Base-by-base conservation (phyloP, 1,284 basidiomycete species). In the Hemileia vastatrix region DNA sequence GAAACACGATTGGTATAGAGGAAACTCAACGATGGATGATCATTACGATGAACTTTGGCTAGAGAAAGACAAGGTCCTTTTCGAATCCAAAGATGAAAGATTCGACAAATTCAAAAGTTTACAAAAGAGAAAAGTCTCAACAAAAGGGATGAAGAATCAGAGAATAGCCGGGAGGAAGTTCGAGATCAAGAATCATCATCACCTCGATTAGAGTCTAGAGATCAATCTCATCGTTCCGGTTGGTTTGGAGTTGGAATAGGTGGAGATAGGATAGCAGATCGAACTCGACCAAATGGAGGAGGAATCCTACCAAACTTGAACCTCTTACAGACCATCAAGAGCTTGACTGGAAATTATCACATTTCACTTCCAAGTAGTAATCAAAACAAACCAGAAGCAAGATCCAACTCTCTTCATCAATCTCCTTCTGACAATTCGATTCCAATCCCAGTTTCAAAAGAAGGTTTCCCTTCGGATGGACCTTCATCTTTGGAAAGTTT, bases 1-100 rank as follows among this genome's bases (percentile, higher is more conserved):
- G 65, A 5, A 88, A 84, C 52, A 82, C 85, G 51, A 64, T n/a
- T n/a, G n/a, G n/a, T n/a, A 27, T 27, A 27, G 27, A 27, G 27
- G 27, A 27, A 27, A 27, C 27, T 27, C 27, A 27, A 27, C 27
- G 27, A 27, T 27, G 27, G 27, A 27, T 27, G 27, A 27, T 27
- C 27, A 27, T 27, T 27, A 27, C 27, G 27, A 27, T 27, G 27
- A 27, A 27, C 8, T 40, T 40, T 6, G 36, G 36, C 15, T 40
- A 40, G 11, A 9, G 8, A 40, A 40, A 40, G 36, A 40, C 9
- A 40, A 40, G 15, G 15, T 40, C 36, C 9, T 40, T 15, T 40
- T 40, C 15, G 36, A 40, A 40, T 9, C 36, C 15, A 9, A 40
- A 40, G 36, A 40, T 40, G 36, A 40, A 40, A 40, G 36, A 40